Conservation (phyloP, 2,329 filamentous ascomycete species). For the Phyllosticta capitalensis region DNA sequence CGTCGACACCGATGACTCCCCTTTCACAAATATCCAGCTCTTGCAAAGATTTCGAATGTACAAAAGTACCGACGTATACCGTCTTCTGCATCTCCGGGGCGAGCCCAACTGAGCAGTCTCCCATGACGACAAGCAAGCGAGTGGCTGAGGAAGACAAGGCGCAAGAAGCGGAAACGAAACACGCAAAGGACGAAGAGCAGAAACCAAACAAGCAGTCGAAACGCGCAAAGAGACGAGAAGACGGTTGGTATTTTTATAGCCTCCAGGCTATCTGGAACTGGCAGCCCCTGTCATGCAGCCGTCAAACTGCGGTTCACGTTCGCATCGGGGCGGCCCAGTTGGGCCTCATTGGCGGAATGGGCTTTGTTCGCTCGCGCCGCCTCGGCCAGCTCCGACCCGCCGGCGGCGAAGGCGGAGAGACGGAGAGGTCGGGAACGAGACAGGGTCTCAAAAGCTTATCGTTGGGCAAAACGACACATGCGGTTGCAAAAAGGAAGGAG, state of each 20-base stretch:
- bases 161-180: background rate
- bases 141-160: background rate
- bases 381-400: conserved; percentile 8
- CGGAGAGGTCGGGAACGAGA: background rate
- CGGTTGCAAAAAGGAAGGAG: background rate
- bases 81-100: background rate
- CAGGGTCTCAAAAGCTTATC: background rate
- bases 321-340: background rate
- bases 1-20: conserved; percentile 43
- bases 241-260: background rate
- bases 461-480: background rate
- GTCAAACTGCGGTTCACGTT: background rate
- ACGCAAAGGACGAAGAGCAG: background rate
- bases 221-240: background rate
- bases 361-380: background rate
- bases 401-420: background rate
- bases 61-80: conserved; percentile 53
- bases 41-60: conserved; percentile 43
- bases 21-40: conserved; percentile 41
- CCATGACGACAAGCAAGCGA: background rate
- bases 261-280: background rate
- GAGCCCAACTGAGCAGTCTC: background rate
- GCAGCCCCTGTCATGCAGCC: conserved; percentile 1
- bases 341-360: background rate
- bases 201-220: background rate